phyloP scores from a whole-genome alignment of 306 rosid genomes.

The Acmispon strigosus region DNA sequence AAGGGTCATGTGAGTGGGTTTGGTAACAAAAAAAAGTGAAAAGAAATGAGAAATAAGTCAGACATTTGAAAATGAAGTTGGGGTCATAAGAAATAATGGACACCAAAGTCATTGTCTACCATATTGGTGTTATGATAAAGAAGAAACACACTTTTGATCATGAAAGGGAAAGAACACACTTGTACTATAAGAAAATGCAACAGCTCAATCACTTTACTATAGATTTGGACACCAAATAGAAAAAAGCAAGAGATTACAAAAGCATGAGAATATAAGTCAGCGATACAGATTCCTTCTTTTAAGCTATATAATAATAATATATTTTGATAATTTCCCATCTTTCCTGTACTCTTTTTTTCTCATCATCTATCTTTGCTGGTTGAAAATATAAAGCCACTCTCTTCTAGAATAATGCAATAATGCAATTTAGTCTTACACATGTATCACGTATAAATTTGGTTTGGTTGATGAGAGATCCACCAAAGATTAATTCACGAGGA shows the following conservation, averaged over 20 bases:
- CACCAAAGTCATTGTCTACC: slow-evolving; percentile 38
- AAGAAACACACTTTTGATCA: slow-evolving; percentile 36
- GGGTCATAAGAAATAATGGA: slow-evolving; percentile 28
- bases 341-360: not conserved
- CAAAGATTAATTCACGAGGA: not conserved
- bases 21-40: not conserved
- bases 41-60: not conserved
- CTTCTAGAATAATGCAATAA: slow-evolving; percentile 16
- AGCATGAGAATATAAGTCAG: slow-evolving; percentile 45
- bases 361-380: not conserved
- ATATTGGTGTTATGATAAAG: slow-evolving; percentile 36
- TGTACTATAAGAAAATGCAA: slow-evolving; percentile 22
- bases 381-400: not conserved
- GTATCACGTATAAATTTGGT: not conserved
- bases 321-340: not conserved
- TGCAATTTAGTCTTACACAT: not conserved
- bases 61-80: slow-evolving; percentile 26
- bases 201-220: slow-evolving; percentile 35
- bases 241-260: slow-evolving; percentile 24
- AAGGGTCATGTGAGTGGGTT: not conserved
- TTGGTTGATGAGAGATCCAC: not conserved
- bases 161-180: slow-evolving; percentile 33
- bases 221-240: slow-evolving; percentile 28
- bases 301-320: not conserved
- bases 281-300: slow-evolving; percentile 47